Base-by-base conservation (phyloP, 495 filamentous ascomycete genomes). In the Astrothelium subdiscretum region DNA sequence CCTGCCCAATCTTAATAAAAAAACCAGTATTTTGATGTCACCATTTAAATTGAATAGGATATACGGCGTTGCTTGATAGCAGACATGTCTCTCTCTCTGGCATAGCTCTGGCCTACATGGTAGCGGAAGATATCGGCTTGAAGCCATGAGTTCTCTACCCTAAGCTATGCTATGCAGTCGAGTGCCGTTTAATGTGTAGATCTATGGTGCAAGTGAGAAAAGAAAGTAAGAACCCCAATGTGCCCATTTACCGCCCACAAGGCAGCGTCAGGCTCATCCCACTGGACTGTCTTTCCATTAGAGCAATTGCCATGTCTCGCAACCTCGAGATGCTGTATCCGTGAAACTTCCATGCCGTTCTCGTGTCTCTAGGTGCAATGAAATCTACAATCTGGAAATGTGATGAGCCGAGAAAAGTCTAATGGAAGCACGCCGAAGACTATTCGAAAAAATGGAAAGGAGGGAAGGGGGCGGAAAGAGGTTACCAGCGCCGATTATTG, bases 401-500 rank as follows among this genome's bases (percentile, higher is more conserved):
- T 54, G 11, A 6, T 3, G 20, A 54, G 29, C 24, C 48, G 13
- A 31, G 15, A 26, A 59, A 35, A 59, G 57, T 35, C 35, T 59
- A 59, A 31, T 22, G 26, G 31, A 42, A 42, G 35, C 15, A 24
- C 6, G 6, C 5, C 22, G n/a, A 6, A n/a, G n/a, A n/a, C n/a
- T n/a, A n/a, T n/a, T n/a, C n/a, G n/a, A 35, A 22, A 8, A 5
- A 10, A 20, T 3, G 22, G 29, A 15, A 26, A 20, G 48, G 3
- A 20, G 6, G 24, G 24, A 29, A 29, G 29, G 15, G 20, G 29
- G 24, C n/a, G 29, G 29, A 15, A 20, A 58, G 15, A 27, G 54
- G 63, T 59, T 71, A 76, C 74, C 74, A 76, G 52, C 74, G 72
- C 59, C 66, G 68, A 66, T 68, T 69, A 31, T 68, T 70, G 43